Evolutionary conservation across 495 filamentous ascomycete species (phyloP), one percentile per base, ranked within the genome.

Genomic region (Aspergillus ostianus): DNA sequence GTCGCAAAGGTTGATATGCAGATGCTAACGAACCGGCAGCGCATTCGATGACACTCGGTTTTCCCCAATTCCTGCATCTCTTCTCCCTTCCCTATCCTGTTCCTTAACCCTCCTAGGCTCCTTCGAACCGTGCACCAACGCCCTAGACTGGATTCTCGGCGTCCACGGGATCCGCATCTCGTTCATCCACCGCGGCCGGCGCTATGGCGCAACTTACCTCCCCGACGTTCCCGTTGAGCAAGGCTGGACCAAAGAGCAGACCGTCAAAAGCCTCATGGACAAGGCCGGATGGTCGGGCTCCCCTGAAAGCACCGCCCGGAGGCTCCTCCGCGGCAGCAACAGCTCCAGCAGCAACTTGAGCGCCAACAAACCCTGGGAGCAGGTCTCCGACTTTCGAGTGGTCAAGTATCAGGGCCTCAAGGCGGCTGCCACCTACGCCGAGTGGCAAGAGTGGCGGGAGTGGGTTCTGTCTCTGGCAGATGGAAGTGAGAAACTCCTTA

Each of bases 211-310:
- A 10, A 97, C 93, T 0, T 98, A 98, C 66, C 81, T 98, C 17
- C 94, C 94, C 0, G 92, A 97, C 70, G 93, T 98, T 12, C 85
- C 93, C 3, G 77, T 82, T 4, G 94, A 98, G 77, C 94, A 98
- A 71, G 91, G 90, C 20, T 98, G 94, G 94, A 91, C 86, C 15
- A 96, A 94, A 72, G 92, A 97, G 73, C 91, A 97, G 79, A 91
- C 92, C 2, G 65, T 98, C 21, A 81, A 90, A 41, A 93, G 90
- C 70, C 72, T 97, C 65, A 97, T 97, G 91, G 81, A 92, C 56
- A 97, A 97, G 79, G 93, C 92, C 0, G 93, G 93, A 0, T 97
- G 91, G 92, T 69, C 74, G 51, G 75, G 74, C 15, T 65, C 67
- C 32, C 55, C 50, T 13, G 68, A 73, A 76, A 76, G 59, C 85